A percentile compares a stretch with the other conserved stretches of the same genome.
Conservation (phyloP, 805 yeast species). For the Ogataea haglerorum region DNA sequence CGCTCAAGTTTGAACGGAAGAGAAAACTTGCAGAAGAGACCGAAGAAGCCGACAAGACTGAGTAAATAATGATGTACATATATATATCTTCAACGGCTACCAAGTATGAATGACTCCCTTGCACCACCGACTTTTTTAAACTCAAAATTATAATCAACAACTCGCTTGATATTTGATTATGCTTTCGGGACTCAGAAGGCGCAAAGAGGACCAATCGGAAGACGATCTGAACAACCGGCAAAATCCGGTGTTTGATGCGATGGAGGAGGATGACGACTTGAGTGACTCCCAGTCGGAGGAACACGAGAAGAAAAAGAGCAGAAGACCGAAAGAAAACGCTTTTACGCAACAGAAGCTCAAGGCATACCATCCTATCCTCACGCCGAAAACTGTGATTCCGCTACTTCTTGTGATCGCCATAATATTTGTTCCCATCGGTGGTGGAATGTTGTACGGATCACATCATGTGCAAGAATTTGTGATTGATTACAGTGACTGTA, state of each 20-base stretch:
- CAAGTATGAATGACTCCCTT: neutral
- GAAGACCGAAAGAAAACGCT: constrained; percentile 62
- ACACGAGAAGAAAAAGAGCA: constrained; percentile 43
- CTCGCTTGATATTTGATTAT: constrained; percentile 1
- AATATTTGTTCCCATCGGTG: constrained; percentile 89
- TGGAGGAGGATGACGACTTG: constrained; percentile 36
- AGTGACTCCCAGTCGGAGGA: constrained; percentile 41
- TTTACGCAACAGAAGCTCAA: constrained; percentile 54
- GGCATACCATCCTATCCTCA: constrained; percentile 72
- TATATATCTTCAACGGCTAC: constrained; percentile 4
- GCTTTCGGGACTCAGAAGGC: constrained; percentile 16
- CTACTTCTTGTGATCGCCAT: constrained; percentile 68
- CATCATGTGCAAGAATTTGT: constrained; percentile 71
- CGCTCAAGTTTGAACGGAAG: neutral
- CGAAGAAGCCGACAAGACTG: constrained; percentile 1
- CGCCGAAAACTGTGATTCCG: constrained; percentile 91
- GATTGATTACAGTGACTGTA: constrained; percentile 76
- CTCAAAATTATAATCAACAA: constrained; percentile 1
- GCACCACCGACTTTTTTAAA: neutral
- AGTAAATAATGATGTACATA: constrained; percentile 7
- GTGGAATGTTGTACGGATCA: constrained; percentile 74
- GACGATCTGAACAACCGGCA: constrained; percentile 11
- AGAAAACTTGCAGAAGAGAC: neutral
- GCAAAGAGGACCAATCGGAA: constrained; percentile 15
- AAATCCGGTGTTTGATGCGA: constrained; percentile 12